Base-by-base conservation (phyloP, 1,284 basidiomycete species). In the Ustilago bromivora region DNA sequence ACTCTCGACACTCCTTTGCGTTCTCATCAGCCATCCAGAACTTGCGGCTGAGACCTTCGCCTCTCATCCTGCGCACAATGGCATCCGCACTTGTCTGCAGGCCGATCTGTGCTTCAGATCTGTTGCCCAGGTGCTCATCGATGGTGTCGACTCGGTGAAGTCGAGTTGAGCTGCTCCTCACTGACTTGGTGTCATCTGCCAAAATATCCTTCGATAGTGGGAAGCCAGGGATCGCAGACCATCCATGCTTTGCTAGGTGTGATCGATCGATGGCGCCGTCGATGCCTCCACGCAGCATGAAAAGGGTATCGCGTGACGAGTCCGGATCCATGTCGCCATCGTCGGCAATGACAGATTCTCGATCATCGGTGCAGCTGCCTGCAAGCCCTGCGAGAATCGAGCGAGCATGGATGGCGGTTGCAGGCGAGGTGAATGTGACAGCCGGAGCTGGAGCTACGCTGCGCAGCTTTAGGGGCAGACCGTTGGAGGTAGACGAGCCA, bases 21-120 rank as follows among this genome's bases (percentile, higher is more conserved):
- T 93, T 93, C 82, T 96, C 94, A 84, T 99, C 97, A 23, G 85
- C 82, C 85, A 86, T 84, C 85, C 85, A 86, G 65, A 81, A 85
- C 57, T 79, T 80, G 46, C 79, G 78, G 32, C 78, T 82, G 54
- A 84, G 72, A 4, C 82, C 81, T 53, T 84, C 83, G 62, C 83
- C 80, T 34, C 77, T 68, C 64, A 84, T 78, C 28, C 80, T 74
- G 2, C 80, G 77, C 17, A 79, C 76, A 67, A 82, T 79, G 40
- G 78, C 78, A 49, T 83, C 83, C 4, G 80, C 80, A 47, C 83
- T 83, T 32, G 80, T 80, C 59, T 81, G 72, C 12, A 79, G 59
- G 10, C 81, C 78, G 40, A 64, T 56, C 31, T 74, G 74, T 4
- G 75, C 75, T 12, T 60, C 71, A 41, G 69, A 76, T 43, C 58